Evolutionary conservation across 2,329 filamentous ascomycete genomes (phyloP).

Genomic region (Trichoderma polysporum): DNA sequence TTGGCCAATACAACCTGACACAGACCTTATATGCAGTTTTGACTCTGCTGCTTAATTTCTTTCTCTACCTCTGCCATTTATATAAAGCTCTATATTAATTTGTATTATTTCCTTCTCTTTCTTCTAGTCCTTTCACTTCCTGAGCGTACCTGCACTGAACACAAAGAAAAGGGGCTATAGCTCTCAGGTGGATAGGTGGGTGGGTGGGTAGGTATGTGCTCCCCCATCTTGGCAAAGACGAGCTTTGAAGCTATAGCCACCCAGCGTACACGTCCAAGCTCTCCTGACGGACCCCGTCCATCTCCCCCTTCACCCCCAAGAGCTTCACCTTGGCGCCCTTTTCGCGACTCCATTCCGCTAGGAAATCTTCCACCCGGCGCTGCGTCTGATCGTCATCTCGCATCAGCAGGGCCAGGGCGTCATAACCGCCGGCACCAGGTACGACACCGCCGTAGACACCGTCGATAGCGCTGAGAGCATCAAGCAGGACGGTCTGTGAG

Average conservation of each 20-base stretch:
- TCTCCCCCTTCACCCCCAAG: constrained; percentile 68
- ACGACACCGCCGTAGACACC: constrained; percentile 91
- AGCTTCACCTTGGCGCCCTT: constrained; percentile 65
- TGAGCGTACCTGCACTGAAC: neutral
- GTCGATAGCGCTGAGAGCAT: constrained; percentile 68
- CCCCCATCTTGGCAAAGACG: neutral
- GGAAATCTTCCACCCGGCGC: constrained; percentile 56
- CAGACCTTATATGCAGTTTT: neutral
- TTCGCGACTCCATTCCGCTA: constrained; percentile 63
- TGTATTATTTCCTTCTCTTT: neutral
- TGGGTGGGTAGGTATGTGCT: too few relatives aligned
- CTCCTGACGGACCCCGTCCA: constrained; percentile 61
- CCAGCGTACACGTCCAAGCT: constrained; percentile 43
- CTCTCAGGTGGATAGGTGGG: neutral
- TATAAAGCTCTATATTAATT: neutral
- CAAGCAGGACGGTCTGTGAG: constrained; percentile 79
- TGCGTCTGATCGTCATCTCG: constrained; percentile 68
- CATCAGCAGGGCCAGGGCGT: constrained; percentile 81
- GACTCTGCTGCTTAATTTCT: neutral
- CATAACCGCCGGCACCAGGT: constrained; percentile 89
- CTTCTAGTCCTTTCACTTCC: neutral
- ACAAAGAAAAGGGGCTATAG: neutral
- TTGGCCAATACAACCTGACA: neutral
- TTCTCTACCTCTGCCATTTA: neutral
- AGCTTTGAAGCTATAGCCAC: constrained; percentile 38